Base-by-base conservation (phyloP, 2,329 filamentous ascomycete genomes). In the Lasiodiplodia hormozganensis region DNA sequence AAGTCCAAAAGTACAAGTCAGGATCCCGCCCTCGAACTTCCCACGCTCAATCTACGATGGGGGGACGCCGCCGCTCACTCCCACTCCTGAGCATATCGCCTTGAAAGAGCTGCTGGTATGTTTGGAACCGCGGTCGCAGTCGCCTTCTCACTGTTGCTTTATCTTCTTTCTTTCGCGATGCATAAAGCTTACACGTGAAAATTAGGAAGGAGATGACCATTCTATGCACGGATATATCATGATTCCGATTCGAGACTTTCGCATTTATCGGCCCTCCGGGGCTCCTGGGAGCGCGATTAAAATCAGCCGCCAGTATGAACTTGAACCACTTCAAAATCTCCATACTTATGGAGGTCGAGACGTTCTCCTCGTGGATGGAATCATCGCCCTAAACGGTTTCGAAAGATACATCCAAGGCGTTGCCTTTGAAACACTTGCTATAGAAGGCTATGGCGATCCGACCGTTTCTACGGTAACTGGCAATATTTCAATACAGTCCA, bases 401-500 rank as follows among this genome's bases (percentile, higher is more conserved):
- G 69, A 70, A 8, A 80, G 81, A 51, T 92, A 86, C 68, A 82
- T 95, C 0, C 78, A 86, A 56, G 79, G 76, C 0, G 80, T 92
- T 0, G 80, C 83, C 0, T 91, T 95, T 57, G 74, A 78, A 0
- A 80, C 85, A 0, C 78, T 91, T 1, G 89, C 90, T 0, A 85
- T 96, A 12, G 90, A 88, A 2, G 88, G 89, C 34, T 93, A 94
- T 74, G 87, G 87, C 0, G 75, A 84, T 1, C 74, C 81, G 0
- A 73, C 82, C 7, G 76, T 83, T 25, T 83, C 85, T 0, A 74
- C 73, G 0, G 83, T 89, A 3, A 81, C 77, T 2, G 81, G 82
- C 10, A 79, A 85, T 18, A 83, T 94, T 1, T 94, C 90, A 85
- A 84, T 95, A 2, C 85, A 87, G 21, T 91, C 0, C 60, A 71